Evolutionary conservation across 2,329 filamentous ascomycete species (phyloP), one percentile per base, ranked within the genome.

Genomic region (Neurospora sp.): DNA sequence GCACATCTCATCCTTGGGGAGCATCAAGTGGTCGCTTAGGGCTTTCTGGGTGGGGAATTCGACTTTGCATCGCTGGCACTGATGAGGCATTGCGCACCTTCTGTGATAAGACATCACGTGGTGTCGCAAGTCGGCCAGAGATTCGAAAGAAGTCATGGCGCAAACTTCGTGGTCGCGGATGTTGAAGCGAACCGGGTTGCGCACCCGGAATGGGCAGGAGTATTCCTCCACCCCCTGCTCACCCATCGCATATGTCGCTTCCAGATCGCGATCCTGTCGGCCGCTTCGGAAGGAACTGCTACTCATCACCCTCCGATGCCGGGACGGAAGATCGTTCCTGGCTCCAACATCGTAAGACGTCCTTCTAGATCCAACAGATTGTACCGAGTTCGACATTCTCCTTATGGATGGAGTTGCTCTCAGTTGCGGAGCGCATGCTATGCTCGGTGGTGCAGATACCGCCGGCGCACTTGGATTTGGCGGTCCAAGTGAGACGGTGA

Each of bases 141-240:
- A 82, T 7, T 77, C 77, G 43, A 83, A 83, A 39, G 81, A 81
- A 0, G 79, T 81, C 77, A 81, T 81, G 17, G 82, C 81, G 71
- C 82, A 84, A 23, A 77, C 78, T 68, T 83, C 80, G 43, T 83
- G 80, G 62, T 84, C 82, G 4, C 82, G 78, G 62, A 84, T 80
- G 42, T 84, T 84, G 73, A 84, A 84, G 1, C 81, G 79, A 40
- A 78, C 76, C 1, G 82, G 81, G 58, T 84, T 83, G 13, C 82
- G 77, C 73, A 82, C 82, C 39, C 82, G 77, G 52, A 80, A 84
- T 1, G 82, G 82, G 69, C 82, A 84, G 68, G 74, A 70, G 62
- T 75, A 75, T n/a, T 38, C 15, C 8, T 38, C 17, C 11, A 19
- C 2, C 70, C 36, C 46, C 9, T 39, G 38, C 15, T 67, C 17